These are phyloP conservation scores for Volvariella volvacea DNA, from an alignment of 1,284 basidiomycete genomes.

Conservation along the genomic window DNA sequence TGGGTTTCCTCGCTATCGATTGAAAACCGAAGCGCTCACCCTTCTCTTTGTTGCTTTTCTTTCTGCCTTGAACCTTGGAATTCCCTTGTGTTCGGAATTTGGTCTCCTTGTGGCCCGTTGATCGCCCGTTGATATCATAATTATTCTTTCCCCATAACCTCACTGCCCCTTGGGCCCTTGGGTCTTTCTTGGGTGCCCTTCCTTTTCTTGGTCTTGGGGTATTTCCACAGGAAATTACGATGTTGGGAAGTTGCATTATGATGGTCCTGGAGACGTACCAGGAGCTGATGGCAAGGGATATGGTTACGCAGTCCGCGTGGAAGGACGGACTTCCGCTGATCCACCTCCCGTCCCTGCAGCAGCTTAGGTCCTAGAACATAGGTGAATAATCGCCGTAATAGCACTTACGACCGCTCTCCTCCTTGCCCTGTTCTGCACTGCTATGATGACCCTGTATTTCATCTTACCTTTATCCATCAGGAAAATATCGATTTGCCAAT, in stretches of 20 bases:
- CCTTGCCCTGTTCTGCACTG: not conserved
- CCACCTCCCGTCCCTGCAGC: conserved; percentile 19
- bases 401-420: not conserved
- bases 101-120: not conserved
- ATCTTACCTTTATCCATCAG: too few relatives aligned
- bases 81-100: too few relatives aligned
- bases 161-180: too few relatives aligned
- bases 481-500: not conserved
- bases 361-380: conserved; percentile 10
- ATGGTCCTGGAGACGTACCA: conserved; percentile 64
- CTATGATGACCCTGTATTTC: not conserved
- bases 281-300: conserved; percentile 60
- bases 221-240: conserved; percentile 69
- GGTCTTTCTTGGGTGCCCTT: not conserved
- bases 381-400: conserved; percentile 8
- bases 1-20: too few relatives aligned
- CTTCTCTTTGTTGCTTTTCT: too few relatives aligned
- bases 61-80: too few relatives aligned
- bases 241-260: conserved; percentile 74
- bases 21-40: too few relatives aligned
- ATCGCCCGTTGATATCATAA: not conserved
- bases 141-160: not conserved
- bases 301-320: conserved; percentile 67
- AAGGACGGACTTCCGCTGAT: conserved; percentile 34
- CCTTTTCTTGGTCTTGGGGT: conserved; percentile 2